Conservation (phyloP, 2,329 filamentous ascomycete species). For the Phoma herbarum region DNA sequence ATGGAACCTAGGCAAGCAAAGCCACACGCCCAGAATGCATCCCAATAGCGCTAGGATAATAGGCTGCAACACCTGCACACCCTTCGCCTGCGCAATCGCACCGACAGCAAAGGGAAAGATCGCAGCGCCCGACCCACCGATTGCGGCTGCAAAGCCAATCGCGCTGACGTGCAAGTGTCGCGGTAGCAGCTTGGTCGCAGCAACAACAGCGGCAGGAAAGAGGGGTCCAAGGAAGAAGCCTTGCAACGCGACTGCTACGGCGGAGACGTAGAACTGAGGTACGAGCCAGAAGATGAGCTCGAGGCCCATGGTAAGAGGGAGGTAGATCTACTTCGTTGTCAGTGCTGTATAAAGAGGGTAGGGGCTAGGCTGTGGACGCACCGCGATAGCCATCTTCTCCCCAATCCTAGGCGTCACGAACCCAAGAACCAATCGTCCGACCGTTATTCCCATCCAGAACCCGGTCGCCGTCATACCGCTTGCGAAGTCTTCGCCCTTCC, state of each 20-base stretch:
- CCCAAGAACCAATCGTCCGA: constrained; percentile 75
- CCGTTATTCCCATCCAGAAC: constrained; percentile 84
- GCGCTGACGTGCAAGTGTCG: constrained; percentile 77
- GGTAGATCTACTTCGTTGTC: constrained; percentile 61
- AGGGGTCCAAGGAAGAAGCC: constrained; percentile 84
- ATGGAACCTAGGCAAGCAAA: constrained; percentile 57
- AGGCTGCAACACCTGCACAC: constrained; percentile 68
- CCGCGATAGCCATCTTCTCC: constrained; percentile 67
- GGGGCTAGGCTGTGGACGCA: too few species aligned
- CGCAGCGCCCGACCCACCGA: constrained; percentile 78
- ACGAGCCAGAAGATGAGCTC: constrained; percentile 84
- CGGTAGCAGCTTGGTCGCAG: constrained; percentile 77
- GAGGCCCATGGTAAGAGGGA: constrained; percentile 68
- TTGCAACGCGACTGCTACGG: constrained; percentile 74
- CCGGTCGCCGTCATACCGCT: constrained; percentile 80
- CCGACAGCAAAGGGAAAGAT: constrained; percentile 72
- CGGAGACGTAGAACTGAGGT: constrained; percentile 76
- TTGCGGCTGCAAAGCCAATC: constrained; percentile 81
- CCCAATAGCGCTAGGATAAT: constrained; percentile 65
- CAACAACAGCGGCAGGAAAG: constrained; percentile 78
- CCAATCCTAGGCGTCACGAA: constrained; percentile 79
- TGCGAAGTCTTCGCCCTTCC: constrained; percentile 72
- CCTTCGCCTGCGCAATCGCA: constrained; percentile 70
- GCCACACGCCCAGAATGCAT: constrained; percentile 62
- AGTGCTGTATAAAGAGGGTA: too few species aligned